These are phyloP conservation scores for Spathaspora passalidarum DNA, from an alignment of 805 yeast species.

Conservation along the genomic window DNA sequence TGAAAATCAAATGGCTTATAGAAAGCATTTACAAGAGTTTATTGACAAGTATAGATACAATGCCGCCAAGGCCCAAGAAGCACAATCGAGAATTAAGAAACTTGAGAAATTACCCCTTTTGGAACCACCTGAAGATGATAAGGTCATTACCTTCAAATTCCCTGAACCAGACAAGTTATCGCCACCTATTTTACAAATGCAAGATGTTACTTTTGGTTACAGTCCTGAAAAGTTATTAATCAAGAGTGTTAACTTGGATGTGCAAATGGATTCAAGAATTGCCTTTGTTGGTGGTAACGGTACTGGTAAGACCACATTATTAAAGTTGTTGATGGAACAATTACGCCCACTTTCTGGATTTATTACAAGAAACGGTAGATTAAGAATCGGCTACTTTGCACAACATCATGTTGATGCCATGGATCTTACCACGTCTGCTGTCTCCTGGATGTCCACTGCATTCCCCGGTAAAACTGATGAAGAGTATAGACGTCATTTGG, in stretches of 20 bases:
- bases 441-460: conserved; percentile 86
- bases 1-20: conserved; percentile 94
- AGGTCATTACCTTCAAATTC: conserved; percentile 78
- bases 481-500: conserved; percentile 94
- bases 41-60: conserved; percentile 96
- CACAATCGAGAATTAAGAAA: conserved; percentile 96
- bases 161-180: conserved; percentile 93
- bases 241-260: conserved; percentile 78
- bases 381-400: conserved; percentile 95
- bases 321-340: conserved; percentile 80
- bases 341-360: conserved; percentile 74
- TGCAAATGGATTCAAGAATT: conserved; percentile 90
- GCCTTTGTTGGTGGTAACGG: conserved; percentile 99
- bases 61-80: conserved; percentile 97
- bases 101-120: conserved; percentile 89
- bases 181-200: conserved; percentile 89
- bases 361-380: conserved; percentile 75
- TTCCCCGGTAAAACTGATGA: conserved; percentile 95
- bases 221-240: conserved; percentile 60
- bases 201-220: conserved; percentile 86
- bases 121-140: conserved; percentile 94
- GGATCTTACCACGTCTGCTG: conserved; percentile 84
- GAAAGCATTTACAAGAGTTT: conserved; percentile 90
- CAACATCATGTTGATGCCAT: conserved; percentile 98
- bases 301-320: conserved; percentile 95